Base-by-base conservation (phyloP, 2,329 filamentous ascomycete genomes). In the Pseudocercospora fuligena region DNA sequence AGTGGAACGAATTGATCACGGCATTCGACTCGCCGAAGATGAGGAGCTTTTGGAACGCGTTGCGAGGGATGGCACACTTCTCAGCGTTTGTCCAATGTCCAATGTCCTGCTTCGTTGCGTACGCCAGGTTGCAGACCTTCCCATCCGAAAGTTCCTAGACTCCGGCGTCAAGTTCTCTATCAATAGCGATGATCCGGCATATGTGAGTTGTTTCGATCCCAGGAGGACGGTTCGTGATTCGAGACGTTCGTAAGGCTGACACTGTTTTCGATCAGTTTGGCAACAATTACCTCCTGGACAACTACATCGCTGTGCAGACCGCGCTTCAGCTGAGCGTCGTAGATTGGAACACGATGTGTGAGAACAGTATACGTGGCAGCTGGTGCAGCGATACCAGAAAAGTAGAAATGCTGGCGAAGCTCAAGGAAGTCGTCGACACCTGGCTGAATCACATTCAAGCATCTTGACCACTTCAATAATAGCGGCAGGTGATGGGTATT, bases 281-380 rank as follows among this genome's bases (percentile, higher is more conserved):
- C 2, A 89, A 87, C 0, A 68, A 76, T 64, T 93, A 92, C 77
- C 87, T 93, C 61, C 80, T 91, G 60, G 89, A 91, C 72, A 93
- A 93, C 71, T 93, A 90, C 79, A 90, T 87, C 72, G 89, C 89
- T 0, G 89, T 94, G 31, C 90, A 94, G 19, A 88, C 92, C 49
- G 87, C 89, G 0, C 92, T 92, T 76, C 75, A 80, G 3, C 77
- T 94, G 70, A 84, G 78, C 23, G 78, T 88, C 3, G 78, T 80
- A n/a, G 90, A 94, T 62, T 93, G 91, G 92, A 83, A 81, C 70
- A 79, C 74, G 5, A 89, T 94, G 73, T 87, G 86, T 11, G 82
- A 82, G 69, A 86, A 86, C 43, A 83, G 86, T 21, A 87, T 93
- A 11, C 81, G 86, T 67, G 89, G 88, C 25, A 92, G 90, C 74